Conservation (phyloP, 257 asterid genomes). For the Oldenlandia corymbosa region DNA sequence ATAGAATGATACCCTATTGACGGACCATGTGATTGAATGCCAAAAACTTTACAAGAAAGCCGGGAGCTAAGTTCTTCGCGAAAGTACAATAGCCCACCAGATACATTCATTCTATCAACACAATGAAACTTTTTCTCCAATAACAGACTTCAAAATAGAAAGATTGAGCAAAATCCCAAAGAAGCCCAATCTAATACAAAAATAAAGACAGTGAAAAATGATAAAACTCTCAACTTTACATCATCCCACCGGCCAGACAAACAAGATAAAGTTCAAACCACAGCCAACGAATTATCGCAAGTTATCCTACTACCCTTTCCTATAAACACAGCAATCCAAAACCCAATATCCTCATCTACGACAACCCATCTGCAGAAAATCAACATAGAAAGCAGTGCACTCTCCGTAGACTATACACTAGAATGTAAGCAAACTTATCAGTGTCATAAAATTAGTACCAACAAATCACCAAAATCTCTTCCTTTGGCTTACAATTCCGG, state of each 20-base stretch:
- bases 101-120: not conserved
- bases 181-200: not conserved
- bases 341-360: not conserved
- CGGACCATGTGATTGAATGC: no score
- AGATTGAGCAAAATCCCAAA: not conserved
- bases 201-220: not conserved
- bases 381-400: not conserved
- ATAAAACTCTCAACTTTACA: not conserved
- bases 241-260: not conserved
- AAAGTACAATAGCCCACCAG: not conserved
- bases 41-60: not conserved
- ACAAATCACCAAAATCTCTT: not conserved
- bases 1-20: not conserved
- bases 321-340: not conserved
- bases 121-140: not conserved
- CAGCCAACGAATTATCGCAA: not conserved
- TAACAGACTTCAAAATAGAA: not conserved
- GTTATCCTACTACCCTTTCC: not conserved
- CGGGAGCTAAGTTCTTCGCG: not conserved
- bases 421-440: not conserved
- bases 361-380: conserved; percentile 11
- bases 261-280: not conserved
- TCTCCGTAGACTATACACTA: not conserved
- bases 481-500: not conserved
- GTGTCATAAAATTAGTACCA: not conserved